These are phyloP conservation scores for Sphaerulina populicola DNA, from an alignment of 2,329 filamentous ascomycete genomes.

Conservation along the genomic window DNA sequence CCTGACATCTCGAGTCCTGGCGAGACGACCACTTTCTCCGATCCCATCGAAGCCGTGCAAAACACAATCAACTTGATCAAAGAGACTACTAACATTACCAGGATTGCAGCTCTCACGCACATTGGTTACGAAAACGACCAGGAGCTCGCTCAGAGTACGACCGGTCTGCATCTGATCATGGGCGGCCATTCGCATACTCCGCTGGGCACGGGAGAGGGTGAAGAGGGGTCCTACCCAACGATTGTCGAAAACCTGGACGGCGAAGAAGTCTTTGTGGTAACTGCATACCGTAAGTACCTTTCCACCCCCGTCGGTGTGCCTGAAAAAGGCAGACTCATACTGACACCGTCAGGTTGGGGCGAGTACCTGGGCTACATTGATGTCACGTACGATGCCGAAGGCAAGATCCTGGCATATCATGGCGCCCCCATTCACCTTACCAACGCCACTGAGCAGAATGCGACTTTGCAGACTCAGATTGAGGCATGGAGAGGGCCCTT, in stretches of 20 bases:
- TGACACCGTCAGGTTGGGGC: slow-evolving; percentile 43
- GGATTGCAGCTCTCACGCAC: slow-evolving; percentile 59
- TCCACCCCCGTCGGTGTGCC: too few relatives aligned
- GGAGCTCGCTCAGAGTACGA: slow-evolving; percentile 51
- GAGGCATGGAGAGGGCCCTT: slow-evolving; percentile 53
- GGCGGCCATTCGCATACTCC: slow-evolving; percentile 53
- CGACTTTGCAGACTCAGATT: slow-evolving; percentile 50
- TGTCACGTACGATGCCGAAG: slow-evolving; percentile 53
- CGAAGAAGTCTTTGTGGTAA: slow-evolving; percentile 61
- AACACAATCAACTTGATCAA: slow-evolving; percentile 55
- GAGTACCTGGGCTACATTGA: slow-evolving; percentile 62
- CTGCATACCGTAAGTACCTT: slow-evolving; percentile 45
- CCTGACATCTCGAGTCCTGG: slow-evolving; percentile 53
- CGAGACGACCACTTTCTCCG: slow-evolving; percentile 50
- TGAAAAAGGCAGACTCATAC: background rate
- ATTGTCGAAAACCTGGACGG: slow-evolving; percentile 53
- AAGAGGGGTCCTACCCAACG: slow-evolving; percentile 56
- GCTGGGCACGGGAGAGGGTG: slow-evolving; percentile 51
- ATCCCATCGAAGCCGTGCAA: slow-evolving; percentile 52
- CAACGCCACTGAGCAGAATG: slow-evolving; percentile 52
- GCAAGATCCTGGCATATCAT: slow-evolving; percentile 55
- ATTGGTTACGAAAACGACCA: slow-evolving; percentile 59
- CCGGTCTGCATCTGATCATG: slow-evolving; percentile 60
- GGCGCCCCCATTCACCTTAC: slow-evolving; percentile 57
- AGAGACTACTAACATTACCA: slow-evolving; percentile 53